These are phyloP conservation scores for Lichtheimia corymbifera DNA, from an alignment of 371 early-diverging fungal genomes.

Conservation along the genomic window DNA sequence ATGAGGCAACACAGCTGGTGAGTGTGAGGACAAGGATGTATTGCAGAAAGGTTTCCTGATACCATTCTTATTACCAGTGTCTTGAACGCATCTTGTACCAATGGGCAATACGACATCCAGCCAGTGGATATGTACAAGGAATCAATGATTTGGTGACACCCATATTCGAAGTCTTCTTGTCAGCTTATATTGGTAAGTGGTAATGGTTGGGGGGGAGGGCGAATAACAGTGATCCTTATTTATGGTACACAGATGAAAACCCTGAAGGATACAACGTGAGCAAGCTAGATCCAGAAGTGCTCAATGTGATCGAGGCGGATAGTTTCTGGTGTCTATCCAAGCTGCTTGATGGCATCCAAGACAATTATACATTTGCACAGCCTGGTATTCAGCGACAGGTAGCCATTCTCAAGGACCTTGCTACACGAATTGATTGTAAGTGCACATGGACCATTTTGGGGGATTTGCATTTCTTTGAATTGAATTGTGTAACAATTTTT, in stretches of 20 bases:
- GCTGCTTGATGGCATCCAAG: slow-evolving; percentile 96
- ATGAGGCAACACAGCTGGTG: slow-evolving; percentile 80
- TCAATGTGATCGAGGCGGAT: slow-evolving; percentile 89
- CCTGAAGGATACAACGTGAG: slow-evolving; percentile 70
- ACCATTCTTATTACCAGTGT: slow-evolving; percentile 50
- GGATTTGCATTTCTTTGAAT: neutral
- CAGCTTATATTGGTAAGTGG: slow-evolving; percentile 60
- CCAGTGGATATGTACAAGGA: slow-evolving; percentile 99
- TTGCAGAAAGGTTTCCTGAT: too few relatives aligned
- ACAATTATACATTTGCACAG: slow-evolving; percentile 96
- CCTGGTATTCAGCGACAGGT: slow-evolving; percentile 96
- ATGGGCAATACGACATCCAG: slow-evolving; percentile 97
- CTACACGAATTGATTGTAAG: slow-evolving; percentile 86
- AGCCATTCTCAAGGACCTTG: slow-evolving; percentile 82
- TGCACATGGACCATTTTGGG: neutral
- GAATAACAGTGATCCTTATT: neutral
- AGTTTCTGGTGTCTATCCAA: slow-evolving; percentile 96
- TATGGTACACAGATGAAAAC: slow-evolving; percentile 51
- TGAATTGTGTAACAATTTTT: neutral
- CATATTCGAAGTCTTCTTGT: slow-evolving; percentile 90
- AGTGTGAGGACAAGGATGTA: neutral
- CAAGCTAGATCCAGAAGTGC: slow-evolving; percentile 52
- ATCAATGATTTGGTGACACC: slow-evolving; percentile 98
- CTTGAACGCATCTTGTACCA: slow-evolving; percentile 92
- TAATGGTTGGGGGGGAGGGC: too few relatives aligned